Conservation (phyloP, 164 flowering plant species). For the Stephania yunnanensis region DNA sequence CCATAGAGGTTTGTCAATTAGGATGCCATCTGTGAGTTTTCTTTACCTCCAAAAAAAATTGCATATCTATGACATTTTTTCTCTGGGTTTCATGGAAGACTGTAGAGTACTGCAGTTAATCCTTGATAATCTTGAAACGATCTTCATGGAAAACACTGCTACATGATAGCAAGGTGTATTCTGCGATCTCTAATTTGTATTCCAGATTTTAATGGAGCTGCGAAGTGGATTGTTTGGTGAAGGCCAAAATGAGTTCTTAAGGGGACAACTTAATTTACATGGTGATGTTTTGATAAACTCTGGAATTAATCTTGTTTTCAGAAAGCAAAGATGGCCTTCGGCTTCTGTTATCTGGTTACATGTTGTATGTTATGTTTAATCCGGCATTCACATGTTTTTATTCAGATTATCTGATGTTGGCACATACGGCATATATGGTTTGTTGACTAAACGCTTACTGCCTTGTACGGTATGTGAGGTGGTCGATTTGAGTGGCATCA, state of each 20-base stretch:
- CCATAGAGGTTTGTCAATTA: conserved; percentile 46
- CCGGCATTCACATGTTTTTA: not conserved
- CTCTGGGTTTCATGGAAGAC: not conserved
- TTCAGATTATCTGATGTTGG: not conserved
- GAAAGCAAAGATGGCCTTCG: not conserved
- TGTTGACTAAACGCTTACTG: not conserved
- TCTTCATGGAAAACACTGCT: not conserved
- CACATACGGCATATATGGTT: not conserved
- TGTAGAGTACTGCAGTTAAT: not conserved
- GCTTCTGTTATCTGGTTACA: not conserved
- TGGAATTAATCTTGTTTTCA: conserved; percentile 1
- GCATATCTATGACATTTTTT: conserved; percentile 1
- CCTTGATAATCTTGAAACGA: not conserved
- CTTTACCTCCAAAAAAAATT: conserved; percentile 28
- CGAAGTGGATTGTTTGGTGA: not conserved
- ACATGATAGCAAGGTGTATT: not conserved
- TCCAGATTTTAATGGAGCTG: not conserved
- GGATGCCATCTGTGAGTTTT: conserved; percentile 50
- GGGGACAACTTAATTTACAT: not conserved
- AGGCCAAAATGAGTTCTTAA: not conserved
- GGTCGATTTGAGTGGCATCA: not conserved
- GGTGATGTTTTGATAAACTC: not conserved
- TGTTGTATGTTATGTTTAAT: not conserved
- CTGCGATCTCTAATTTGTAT: too few species aligned
- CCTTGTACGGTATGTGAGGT: not conserved